Evolutionary conservation across 2,329 filamentous ascomycete species (phyloP), one percentile per base, ranked within the genome.

Genomic region (Talaromyces marneffei): DNA sequence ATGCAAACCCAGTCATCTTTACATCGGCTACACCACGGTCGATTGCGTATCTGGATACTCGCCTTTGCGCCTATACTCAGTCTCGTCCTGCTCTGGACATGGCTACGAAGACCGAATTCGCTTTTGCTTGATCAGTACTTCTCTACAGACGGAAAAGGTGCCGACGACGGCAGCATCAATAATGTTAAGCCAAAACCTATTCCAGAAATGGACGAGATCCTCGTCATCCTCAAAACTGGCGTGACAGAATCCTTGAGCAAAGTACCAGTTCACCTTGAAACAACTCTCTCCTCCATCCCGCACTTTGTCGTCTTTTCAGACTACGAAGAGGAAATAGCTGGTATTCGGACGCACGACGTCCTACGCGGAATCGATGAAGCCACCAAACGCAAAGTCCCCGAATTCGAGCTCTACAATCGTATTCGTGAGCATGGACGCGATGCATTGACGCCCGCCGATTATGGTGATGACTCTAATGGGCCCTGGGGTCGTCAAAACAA

Each of bases 301-400:
- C 72, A 84, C 70, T 82, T 79, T 60, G 77, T 80, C 59, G 80
- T 87, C 67, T 85, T 83, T 72, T 85, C 83, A 65, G 84, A 86
- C 70, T 82, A 82, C 60, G 78, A 80, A 27, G 79, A 83, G 68
- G 71, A 77, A 7, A 79, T 85, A 52, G 73, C 77, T 12, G 82
- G 82, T 40, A 74, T 80, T 46, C 72, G 74, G 16, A 72, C 83
- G 37, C 70, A 83, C 66, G 80, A 85, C 69, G 80, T 78, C 31
- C 75, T 85, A 9, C 73, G 74, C 20, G 72, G 75, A n/a, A 74
- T 83, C 59, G 72, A 71, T 70, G 70, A 68, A 12, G 68, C 71
- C 0, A 70, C 79, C 20, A 71, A 73, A 60, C 65, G 70, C 4
- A 70, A 69, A 5, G 72, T 81, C 57, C 70, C 75, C 1, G 81